Evolutionary conservation across 257 asterid species (phyloP).

Genomic region (Solanum ossicruentum): DNA sequence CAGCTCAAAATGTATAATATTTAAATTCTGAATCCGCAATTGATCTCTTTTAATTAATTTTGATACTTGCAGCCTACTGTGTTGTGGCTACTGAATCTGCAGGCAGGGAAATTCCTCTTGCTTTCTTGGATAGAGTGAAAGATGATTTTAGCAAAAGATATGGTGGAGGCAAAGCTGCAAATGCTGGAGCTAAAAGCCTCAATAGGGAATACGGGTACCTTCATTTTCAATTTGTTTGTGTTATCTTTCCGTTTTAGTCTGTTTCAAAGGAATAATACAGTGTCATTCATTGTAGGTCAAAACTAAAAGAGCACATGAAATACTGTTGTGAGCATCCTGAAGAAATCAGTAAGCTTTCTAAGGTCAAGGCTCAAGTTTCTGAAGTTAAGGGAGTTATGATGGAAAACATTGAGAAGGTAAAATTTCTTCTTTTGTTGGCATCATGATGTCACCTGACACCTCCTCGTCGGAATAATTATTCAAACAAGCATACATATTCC

Average conservation of each 20-base stretch:
- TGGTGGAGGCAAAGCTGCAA: conserved; percentile 33
- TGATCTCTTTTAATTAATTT: not conserved
- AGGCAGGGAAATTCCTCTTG: conserved; percentile 41
- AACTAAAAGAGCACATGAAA: conserved; percentile 44
- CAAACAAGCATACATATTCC: not conserved
- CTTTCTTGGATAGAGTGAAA: conserved; percentile 31
- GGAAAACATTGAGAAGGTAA: conserved; percentile 55
- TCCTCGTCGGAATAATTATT: not conserved
- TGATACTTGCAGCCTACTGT: conserved; percentile 27
- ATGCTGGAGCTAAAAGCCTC: conserved; percentile 29
- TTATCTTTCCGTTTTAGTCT: not conserved
- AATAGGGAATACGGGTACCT: conserved; percentile 32
- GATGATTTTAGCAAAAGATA: conserved; percentile 39
- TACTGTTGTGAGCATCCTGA: conserved; percentile 38
- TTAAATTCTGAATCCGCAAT: not conserved
- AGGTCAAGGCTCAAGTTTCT: conserved; percentile 43
- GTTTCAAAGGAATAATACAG: not conserved
- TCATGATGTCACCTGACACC: not conserved
- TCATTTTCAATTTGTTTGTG: not conserved
- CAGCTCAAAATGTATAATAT: not conserved
- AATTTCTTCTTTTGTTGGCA: not conserved
- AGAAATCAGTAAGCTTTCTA: conserved; percentile 37
- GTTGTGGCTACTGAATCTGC: conserved; percentile 44
- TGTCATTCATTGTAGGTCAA: conserved; percentile 16
- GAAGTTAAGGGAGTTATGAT: conserved; percentile 52